A percentile compares a stretch with the other conserved stretches of the same genome.
phyloP scores from a whole-genome alignment of 768 basidiomycete genomes.

The Auricularia heimuer region DNA sequence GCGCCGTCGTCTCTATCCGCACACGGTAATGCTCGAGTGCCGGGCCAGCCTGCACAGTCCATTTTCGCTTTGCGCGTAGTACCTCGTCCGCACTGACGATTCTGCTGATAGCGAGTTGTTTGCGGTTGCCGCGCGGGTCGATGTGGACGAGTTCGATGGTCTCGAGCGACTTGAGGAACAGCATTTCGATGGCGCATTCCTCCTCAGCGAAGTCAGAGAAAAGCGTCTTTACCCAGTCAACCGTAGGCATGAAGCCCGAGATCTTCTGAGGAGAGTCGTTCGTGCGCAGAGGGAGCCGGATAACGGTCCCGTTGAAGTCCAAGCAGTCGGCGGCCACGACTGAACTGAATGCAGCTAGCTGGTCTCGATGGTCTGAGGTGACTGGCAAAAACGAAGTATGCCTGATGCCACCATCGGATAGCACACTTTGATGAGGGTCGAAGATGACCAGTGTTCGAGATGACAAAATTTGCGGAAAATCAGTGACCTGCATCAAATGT shows the following conservation, averaged over 20 bases:
- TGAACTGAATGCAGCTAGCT: constrained; percentile 23
- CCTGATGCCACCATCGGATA: constrained; percentile 23
- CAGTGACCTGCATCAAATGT: constrained; percentile 29
- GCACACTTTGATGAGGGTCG: constrained; percentile 28
- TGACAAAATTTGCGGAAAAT: constrained; percentile 41
- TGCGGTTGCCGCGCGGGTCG: constrained; percentile 13
- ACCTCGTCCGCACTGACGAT: not conserved
- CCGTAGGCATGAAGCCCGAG: not conserved
- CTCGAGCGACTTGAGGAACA: constrained; percentile 33
- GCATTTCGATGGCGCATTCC: constrained; percentile 30
- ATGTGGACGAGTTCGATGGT: constrained; percentile 34
- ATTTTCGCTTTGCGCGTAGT: not conserved
- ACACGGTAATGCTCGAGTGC: not conserved
- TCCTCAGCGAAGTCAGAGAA: constrained; percentile 31
- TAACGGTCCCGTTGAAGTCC: constrained; percentile 31
- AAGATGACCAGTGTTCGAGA: constrained; percentile 30
- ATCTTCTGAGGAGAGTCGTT: constrained; percentile 15
- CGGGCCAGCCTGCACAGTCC: not conserved
- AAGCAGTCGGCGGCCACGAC: constrained; percentile 13
- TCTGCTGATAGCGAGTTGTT: constrained; percentile 6
- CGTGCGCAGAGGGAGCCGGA: constrained; percentile 38
- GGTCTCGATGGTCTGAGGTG: constrained; percentile 18
- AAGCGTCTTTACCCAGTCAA: constrained; percentile 27
- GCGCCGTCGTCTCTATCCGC: too few relatives aligned
- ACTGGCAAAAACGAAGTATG: constrained; percentile 19